phyloP scores from a whole-genome alignment of 225 moss, liverwort and hornwort genomes.

The Pseudoscleropodium purum region DNA sequence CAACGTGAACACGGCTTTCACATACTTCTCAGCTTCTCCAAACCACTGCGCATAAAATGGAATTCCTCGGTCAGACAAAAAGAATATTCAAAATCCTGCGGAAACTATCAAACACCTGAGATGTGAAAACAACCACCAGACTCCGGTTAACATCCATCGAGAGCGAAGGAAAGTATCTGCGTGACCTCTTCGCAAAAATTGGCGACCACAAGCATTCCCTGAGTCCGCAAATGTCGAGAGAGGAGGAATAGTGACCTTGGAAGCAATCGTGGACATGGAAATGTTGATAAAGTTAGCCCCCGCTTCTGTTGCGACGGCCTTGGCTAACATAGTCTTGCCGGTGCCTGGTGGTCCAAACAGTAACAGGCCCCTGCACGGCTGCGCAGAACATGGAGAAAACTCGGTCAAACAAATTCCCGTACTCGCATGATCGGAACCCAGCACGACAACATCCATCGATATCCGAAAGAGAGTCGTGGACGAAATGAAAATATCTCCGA shows the following conservation, averaged over 20 bases:
- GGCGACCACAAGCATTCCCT: background rate
- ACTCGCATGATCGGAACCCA: background rate
- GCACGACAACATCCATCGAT: background rate
- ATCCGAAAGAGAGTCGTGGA: background rate
- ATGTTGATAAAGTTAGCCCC: constrained; percentile 97
- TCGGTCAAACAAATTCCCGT: background rate
- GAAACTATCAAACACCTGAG: background rate
- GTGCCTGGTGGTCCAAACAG: constrained; percentile 95
- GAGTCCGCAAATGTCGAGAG: background rate
- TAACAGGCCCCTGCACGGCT: constrained; percentile 95
- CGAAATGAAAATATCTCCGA: background rate
- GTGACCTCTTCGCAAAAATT: background rate
- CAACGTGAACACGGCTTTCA: constrained; percentile 87
- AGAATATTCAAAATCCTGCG: background rate
- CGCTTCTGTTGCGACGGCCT: constrained; percentile 94
- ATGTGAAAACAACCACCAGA: background rate
- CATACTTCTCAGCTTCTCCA: constrained; percentile 96
- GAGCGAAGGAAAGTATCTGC: background rate
- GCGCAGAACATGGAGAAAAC: background rate
- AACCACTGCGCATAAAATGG: constrained; percentile 57
- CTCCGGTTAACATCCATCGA: background rate
- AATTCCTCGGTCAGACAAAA: background rate
- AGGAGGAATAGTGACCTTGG: constrained; percentile 40
- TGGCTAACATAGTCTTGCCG: constrained; percentile 93
- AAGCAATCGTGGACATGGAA: constrained; percentile 92